phyloP scores from a whole-genome alignment of 2,329 filamentous ascomycete species.

The Hypocrella siamensis region DNA sequence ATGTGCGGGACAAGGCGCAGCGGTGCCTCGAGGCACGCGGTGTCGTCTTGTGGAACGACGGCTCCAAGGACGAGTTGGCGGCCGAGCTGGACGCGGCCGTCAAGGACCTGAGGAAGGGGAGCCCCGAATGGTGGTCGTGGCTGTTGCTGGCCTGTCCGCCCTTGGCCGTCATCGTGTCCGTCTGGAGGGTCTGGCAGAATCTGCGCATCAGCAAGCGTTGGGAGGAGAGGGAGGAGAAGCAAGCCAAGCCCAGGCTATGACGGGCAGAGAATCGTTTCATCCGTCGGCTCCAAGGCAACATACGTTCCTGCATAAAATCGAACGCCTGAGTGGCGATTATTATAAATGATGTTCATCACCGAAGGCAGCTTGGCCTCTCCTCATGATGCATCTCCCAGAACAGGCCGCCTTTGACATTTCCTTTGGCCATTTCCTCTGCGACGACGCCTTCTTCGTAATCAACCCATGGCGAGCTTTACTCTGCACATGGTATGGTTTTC shows the following conservation, averaged over 20 bases:
- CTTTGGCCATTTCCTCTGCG: too few relatives aligned
- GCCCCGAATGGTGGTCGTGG: conserved; percentile 77
- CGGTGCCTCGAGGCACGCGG: conserved; percentile 53
- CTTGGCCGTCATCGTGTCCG: conserved; percentile 49
- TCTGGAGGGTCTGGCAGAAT: conserved; percentile 62
- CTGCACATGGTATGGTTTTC: too few relatives aligned
- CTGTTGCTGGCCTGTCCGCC: conserved; percentile 55
- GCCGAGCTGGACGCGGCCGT: conserved; percentile 52
- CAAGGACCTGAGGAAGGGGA: conserved; percentile 40
- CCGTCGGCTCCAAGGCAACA: too few relatives aligned
- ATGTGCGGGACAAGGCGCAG: conserved; percentile 70
- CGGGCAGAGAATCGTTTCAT: too few relatives aligned
- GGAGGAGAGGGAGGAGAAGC: conserved; percentile 24
- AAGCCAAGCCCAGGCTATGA: neutral
- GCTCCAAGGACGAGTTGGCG: conserved; percentile 52
- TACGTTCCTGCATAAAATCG: too few relatives aligned
- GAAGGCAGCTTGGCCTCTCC: too few relatives aligned
- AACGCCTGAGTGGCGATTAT: too few relatives aligned
- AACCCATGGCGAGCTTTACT: too few relatives aligned
- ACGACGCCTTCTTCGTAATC: too few relatives aligned
- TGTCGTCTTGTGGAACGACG: conserved; percentile 85
- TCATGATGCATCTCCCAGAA: too few relatives aligned
- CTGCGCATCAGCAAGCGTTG: conserved; percentile 53
- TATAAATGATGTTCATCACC: too few relatives aligned
- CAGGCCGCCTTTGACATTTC: too few relatives aligned